A percentile compares a stretch with the other conserved stretches of the same genome.
Evolutionary conservation across 2,329 filamentous ascomycete species (phyloP).

Genomic region (Xylariaceae sp.): DNA sequence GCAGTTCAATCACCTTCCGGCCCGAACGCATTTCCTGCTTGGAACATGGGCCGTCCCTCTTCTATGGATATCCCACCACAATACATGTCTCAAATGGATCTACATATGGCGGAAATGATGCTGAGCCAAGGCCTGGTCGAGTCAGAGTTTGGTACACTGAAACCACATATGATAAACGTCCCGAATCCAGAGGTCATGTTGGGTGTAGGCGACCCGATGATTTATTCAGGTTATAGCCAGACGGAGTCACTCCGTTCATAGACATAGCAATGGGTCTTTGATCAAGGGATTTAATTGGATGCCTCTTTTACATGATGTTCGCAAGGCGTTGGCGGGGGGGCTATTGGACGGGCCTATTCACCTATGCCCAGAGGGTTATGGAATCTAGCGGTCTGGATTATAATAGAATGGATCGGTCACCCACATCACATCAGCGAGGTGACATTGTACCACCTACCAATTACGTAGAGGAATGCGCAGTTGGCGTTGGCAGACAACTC

Average conservation of each 20-base stretch:
- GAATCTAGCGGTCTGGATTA: background rate
- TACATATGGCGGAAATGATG: slow-evolving; percentile 40
- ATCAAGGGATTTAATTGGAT: background rate
- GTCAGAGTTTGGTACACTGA: slow-evolving; percentile 49
- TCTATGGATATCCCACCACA: slow-evolving; percentile 36
- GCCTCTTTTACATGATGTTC: background rate
- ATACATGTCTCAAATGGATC: slow-evolving; percentile 37
- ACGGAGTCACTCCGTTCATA: slow-evolving; percentile 28
- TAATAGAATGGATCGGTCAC: too few relatives aligned
- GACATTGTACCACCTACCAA: too few relatives aligned
- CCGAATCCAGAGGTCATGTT: slow-evolving; percentile 53
- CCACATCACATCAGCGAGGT: too few relatives aligned
- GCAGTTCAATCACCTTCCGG: slow-evolving; percentile 25
- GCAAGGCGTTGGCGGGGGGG: slow-evolving; percentile 2
- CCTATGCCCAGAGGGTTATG: background rate
- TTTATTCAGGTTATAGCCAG: slow-evolving; percentile 47
- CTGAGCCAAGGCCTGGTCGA: slow-evolving; percentile 48
- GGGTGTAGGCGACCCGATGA: slow-evolving; percentile 55
- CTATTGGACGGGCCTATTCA: background rate
- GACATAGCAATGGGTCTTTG: background rate
- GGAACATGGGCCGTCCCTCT: slow-evolving; percentile 28
- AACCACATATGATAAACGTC: slow-evolving; percentile 50
- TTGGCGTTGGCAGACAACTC: background rate
- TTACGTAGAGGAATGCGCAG: too few relatives aligned
- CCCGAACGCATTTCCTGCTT: slow-evolving; percentile 27